Evolutionary conservation across 352 stramenopile species (phyloP).

Genomic region (Elongisporangium undulatum): DNA sequence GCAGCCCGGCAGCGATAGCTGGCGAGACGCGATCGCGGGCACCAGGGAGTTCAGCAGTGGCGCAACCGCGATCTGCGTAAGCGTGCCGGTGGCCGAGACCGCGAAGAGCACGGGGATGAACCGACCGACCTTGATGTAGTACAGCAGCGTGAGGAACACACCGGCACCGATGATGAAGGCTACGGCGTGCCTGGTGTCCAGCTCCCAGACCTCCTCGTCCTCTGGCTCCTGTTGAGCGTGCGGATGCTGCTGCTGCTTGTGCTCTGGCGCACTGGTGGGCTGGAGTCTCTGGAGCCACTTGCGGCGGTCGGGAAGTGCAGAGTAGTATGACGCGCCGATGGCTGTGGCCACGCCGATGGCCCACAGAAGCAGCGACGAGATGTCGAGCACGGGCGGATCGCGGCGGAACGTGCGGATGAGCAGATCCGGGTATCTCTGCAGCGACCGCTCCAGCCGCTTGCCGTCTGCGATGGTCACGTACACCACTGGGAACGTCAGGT

Average conservation of each 20-base stretch:
- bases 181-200: constrained; percentile 56
- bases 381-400: constrained; percentile 41
- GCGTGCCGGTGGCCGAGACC: constrained; percentile 38
- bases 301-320: constrained; percentile 16
- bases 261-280: constrained; percentile 14
- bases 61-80: constrained; percentile 49
- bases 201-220: constrained; percentile 41
- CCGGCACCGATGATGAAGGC: constrained; percentile 59
- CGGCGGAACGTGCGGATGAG: constrained; percentile 44
- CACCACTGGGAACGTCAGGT: constrained; percentile 55
- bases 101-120: constrained; percentile 69
- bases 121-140: constrained; percentile 58
- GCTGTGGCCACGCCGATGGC: constrained; percentile 50
- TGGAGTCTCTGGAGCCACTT: constrained; percentile 14
- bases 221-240: constrained; percentile 9
- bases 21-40: constrained; percentile 24
- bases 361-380: constrained; percentile 63
- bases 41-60: constrained; percentile 31
- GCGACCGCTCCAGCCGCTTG: constrained; percentile 30
- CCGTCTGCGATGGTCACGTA: constrained; percentile 66
- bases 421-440: constrained; percentile 31
- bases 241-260: constrained; percentile 15
- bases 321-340: constrained; percentile 64
- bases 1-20: constrained; percentile 22
- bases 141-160: constrained; percentile 62